Evolutionary conservation across 345 rosid genomes (phyloP).

Genomic region (Gossypium arboreum): DNA sequence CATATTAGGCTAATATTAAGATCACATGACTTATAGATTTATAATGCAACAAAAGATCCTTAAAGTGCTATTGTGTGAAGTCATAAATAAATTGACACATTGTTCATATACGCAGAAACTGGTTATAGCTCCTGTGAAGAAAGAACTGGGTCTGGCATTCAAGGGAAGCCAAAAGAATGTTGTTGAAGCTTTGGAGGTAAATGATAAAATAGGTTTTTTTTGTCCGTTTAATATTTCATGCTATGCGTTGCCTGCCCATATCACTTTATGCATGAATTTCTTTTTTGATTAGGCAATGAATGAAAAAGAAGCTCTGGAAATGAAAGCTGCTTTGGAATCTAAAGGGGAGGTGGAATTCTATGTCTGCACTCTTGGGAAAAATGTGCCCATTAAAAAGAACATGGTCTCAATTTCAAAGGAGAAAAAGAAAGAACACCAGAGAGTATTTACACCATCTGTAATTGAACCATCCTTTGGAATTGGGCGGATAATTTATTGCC

Average conservation of each 20-base stretch:
- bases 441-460: conserved; percentile 89
- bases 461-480: conserved; percentile 95
- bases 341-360: conserved; percentile 82
- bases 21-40: background rate
- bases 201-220: background rate
- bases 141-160: conserved; percentile 84
- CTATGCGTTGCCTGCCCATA: background rate
- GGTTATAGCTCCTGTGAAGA: conserved; percentile 70
- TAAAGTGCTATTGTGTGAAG: background rate
- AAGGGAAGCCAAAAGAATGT: conserved; percentile 78
- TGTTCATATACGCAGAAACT: conserved; percentile 52
- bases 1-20: background rate
- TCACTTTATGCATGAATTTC: background rate
- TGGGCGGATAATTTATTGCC: conserved; percentile 90
- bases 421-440: conserved; percentile 80
- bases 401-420: conserved; percentile 92
- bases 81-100: conserved; percentile 11
- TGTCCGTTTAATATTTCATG: background rate
- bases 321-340: conserved; percentile 71
- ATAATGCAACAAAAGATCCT: background rate
- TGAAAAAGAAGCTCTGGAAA: conserved; percentile 83
- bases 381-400: conserved; percentile 58
- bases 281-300: conserved; percentile 57
- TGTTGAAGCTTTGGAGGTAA: conserved; percentile 79
- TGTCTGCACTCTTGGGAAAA: conserved; percentile 68